Base-by-base conservation (phyloP, 148 eudicot species). In the Camellia lanceoleosa region DNA sequence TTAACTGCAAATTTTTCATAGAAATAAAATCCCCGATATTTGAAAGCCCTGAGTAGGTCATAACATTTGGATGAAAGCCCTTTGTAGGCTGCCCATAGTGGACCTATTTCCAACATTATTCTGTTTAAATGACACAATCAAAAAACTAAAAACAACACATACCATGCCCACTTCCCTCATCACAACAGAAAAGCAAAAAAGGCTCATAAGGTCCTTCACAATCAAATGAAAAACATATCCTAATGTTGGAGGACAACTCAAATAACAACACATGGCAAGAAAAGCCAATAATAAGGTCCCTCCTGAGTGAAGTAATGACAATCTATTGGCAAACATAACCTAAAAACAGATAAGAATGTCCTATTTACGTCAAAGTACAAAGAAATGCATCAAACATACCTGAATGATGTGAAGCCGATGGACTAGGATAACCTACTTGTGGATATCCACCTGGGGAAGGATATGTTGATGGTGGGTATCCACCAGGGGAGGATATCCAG, bases 371-470 rank as follows among this genome's bases (percentile, higher is more conserved):
- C 44, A 54, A 15, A 6, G 6, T 9, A 30, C 38, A 30, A 30
- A 69, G 8, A 44, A 65, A 71, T 15, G 55, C 23, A 52, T 14
- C 38, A 68, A 83, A 60, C 65, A 15, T 78, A 89, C 93, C 91
- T 81, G 90, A 78, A 79, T 85, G 82, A 88, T 80, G 82, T 6
- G 86, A 78, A 66, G 86, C 85, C 3, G 92, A 80, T 73, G 83
- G 87, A 77, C 83, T 74, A 54, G 87, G 85, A 78, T 89, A 89
- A 44, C 87, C 90, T 44, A 87, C 82, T n/a, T 88, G 85, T 9
- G 93, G 90, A 71, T 91, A 91, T 56, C 83, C 86, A 11, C 84
- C 87, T 44, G 74, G 69, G 63, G 85, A 81, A 66, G 68, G 38
- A 30, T 30, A 30, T 30, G 38, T 42, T 0, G 6, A 10, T 3